Base-by-base conservation (phyloP, 805 yeast genomes). In the Ogataea neopini region DNA sequence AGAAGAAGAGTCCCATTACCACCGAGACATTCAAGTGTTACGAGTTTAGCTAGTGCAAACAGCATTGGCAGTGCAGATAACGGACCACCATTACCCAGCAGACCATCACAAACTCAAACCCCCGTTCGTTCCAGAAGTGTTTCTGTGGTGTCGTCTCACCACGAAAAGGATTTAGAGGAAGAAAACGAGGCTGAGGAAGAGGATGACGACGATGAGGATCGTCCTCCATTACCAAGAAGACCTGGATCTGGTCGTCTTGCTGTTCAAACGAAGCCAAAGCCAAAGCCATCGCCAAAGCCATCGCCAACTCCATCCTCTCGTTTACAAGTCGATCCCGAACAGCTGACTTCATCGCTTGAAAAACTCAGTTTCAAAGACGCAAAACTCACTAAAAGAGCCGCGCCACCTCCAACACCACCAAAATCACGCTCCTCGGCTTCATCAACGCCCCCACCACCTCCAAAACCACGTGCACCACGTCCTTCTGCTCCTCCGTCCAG, bases 391-490 rank as follows among this genome's bases (percentile, higher is more conserved):
- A 26, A 56, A 20, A 46, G 43, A 15, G 14, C 23, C 13, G 29
- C 32, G 15, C 40, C 34, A 18, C 46, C 54, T 45, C 49, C 50
- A 36, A 53, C 47, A 17, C 72, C 74, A 0, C 74, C 74, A 4
- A 66, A 69, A n/a, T 54, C 66, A 4, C 50, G 64, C 36, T 30
- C 62, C 2, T 53, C 65, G 37, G 49, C 53, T 8, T 37, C 49
- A 6, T 38, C 51, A 2, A 44, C 48, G 14, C 50, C 54, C 10
- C 51, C 54, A 11, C 48, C 53, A 6, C 45, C 53, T 20, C 53
- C 50, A 17, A 44, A 40, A 26, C 47, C 50, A 6, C 46, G 51
- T n/a, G 37, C 17, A 28, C 48, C 17, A 28, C 48, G 41, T 22
- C 54, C 54, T 5, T 29, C 50, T 10, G 52, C 38, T 15, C 54